Conservation (phyloP, 2,329 filamentous ascomycete genomes). For the Celoporthe dispersa region DNA sequence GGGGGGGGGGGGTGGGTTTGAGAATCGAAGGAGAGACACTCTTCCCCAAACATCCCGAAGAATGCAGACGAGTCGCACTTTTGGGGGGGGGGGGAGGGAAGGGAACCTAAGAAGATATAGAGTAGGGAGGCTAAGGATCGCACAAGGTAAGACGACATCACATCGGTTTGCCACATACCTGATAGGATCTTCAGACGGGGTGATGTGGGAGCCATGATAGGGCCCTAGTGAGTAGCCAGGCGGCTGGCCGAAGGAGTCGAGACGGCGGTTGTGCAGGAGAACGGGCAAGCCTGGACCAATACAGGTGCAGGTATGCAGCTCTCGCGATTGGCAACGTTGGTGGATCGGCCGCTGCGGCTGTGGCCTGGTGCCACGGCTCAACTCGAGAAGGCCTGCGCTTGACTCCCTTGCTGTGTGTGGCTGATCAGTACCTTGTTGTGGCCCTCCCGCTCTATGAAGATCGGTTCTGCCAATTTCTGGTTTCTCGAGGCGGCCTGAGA, state of each 20-base stretch:
- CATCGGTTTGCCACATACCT: constrained; percentile 51
- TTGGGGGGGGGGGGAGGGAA: constrained; percentile 8
- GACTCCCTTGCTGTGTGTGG: constrained; percentile 28
- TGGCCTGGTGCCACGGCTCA: constrained; percentile 27
- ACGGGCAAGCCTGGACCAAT: constrained; percentile 21
- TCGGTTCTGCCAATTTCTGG: constrained; percentile 18
- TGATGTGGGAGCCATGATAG: constrained; percentile 62
- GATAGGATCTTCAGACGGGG: constrained; percentile 65
- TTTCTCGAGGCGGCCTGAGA: constrained; percentile 13
- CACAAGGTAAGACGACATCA: constrained; percentile 29
- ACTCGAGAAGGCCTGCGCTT: constrained; percentile 25
- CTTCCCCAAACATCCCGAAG: constrained; percentile 31
- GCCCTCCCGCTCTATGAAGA: constrained; percentile 9
- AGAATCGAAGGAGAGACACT: constrained; percentile 30
- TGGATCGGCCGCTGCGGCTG: constrained; percentile 25
- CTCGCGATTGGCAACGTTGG: constrained; percentile 30
- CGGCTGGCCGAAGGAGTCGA: constrained; percentile 37
- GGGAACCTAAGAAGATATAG: constrained; percentile 13
- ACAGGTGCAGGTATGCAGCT: constrained; percentile 29
- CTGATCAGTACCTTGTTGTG: constrained; percentile 19
- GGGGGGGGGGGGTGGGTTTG: constrained; percentile 25
- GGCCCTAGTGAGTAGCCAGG: constrained; percentile 44
- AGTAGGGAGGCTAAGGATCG: constrained; percentile 22
- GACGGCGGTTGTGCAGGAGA: constrained; percentile 35
- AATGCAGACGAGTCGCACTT: constrained; percentile 34